phyloP scores from a whole-genome alignment of 176 grass and related monocot genomes.

The bread wheat (Triticum aestivum) region IWGSC_CS_RefSeq_v2.1 NC_057806.1:61531925-61532424 shows the following conservation, averaged over 20 bases:
- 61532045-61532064: conserved; percentile 92
- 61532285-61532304: conserved; percentile 88
- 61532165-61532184: background rate
- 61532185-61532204: conserved; percentile 64
- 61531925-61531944: conserved; percentile 96
- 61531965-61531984: conserved; percentile 97
- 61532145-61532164: background rate
- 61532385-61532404: conserved; percentile 84
- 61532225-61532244: conserved; percentile 75
- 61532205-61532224: conserved; percentile 77
- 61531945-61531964: conserved; percentile 99
- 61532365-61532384: conserved; percentile 91
- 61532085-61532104: background rate
- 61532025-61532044: conserved; percentile 92
- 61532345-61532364: conserved; percentile 83
- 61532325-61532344: conserved; percentile 81
- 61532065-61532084: background rate
- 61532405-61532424: conserved; percentile 66
- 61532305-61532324: conserved; percentile 93
- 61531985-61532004: conserved; percentile 74
- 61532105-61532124: background rate
- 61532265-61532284: conserved; percentile 98
- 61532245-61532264: conserved; percentile 82
- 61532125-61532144: background rate
- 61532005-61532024: conserved; percentile 94